Evolutionary conservation across 1,284 basidiomycete species (phyloP).

Genomic region (Sutorius eximius): DNA sequence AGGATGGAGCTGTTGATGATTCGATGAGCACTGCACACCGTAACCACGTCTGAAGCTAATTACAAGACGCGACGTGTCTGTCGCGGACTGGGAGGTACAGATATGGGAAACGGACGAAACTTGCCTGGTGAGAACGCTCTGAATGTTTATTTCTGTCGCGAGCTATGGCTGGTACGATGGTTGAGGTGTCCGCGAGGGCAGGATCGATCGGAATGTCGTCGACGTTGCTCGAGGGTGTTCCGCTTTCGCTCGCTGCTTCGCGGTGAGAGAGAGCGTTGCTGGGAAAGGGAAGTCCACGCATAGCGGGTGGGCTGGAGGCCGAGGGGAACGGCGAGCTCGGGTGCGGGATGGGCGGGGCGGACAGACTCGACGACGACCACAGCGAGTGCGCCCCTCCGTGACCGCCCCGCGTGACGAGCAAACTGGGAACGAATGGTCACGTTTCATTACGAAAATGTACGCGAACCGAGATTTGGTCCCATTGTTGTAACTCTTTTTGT

Average conservation of each 20-base stretch:
- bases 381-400: slow-evolving; percentile 32
- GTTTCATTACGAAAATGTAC: slow-evolving; percentile 25
- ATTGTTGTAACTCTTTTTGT: not conserved
- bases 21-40: slow-evolving; percentile 22
- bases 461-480: slow-evolving; percentile 1
- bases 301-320: slow-evolving; percentile 27
- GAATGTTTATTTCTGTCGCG: slow-evolving; percentile 23
- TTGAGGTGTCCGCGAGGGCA: slow-evolving; percentile 46
- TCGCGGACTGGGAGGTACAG: slow-evolving; percentile 13
- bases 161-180: slow-evolving; percentile 54
- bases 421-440: slow-evolving; percentile 33
- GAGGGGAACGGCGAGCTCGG: slow-evolving; percentile 14
- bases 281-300: slow-evolving; percentile 64
- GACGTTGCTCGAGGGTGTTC: slow-evolving; percentile 52
- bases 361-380: slow-evolving; percentile 33
- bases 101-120: slow-evolving; percentile 23
- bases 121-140: slow-evolving; percentile 30
- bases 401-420: slow-evolving; percentile 34
- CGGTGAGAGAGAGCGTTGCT: slow-evolving; percentile 46
- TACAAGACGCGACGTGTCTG: slow-evolving; percentile 56
- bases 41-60: slow-evolving; percentile 16
- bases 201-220: slow-evolving; percentile 76
- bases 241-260: slow-evolving; percentile 55
- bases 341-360: slow-evolving; percentile 9
- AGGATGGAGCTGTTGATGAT: slow-evolving; percentile 20